Base-by-base conservation (phyloP, 2,329 filamentous ascomycete species). In the Kalaharituber pfeilii region DNA sequence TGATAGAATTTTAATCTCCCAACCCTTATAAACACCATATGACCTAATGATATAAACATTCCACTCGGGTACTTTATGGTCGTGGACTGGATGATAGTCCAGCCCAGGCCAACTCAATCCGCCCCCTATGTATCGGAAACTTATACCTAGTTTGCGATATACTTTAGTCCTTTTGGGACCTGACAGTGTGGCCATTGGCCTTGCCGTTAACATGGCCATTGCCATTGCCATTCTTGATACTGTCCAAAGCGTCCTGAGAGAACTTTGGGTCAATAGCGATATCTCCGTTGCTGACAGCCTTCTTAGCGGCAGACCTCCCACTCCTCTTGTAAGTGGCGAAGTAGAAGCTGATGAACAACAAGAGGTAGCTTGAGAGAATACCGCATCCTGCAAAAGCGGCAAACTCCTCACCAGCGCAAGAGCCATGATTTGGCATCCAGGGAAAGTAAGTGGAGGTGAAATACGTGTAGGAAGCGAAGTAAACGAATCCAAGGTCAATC, bases 341-440 rank as follows among this genome's bases (percentile, higher is more conserved):
- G 78, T 96, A 98, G 81, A 98, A 98, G 51, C 84, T 89, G 73
- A 98, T 94, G 80, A 98, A 98, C 63, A 98, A 84, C 60, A 96
- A 77, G 57, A 98, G 80, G 79, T 96, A 98, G 28, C 86, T 94
- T 72, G 80, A 88, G 67, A 98, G 75, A 65, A 94, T 94, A 62
- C 76, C 85, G 64, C 95, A 94, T 64, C 89, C 89, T 57, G 88
- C 77, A 66, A 95, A 86, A 45, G 89, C 89, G 50, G 89, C 89
- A 66, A 95, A 96, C 71, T 96, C 91, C 75, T 96, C 89, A 66
- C 89, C 89, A 39, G 89, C 86, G 69, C 89, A 98, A 64, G 81
- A 74, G 69, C 89, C 89, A 59, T 75, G 72, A 68, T 86, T 94
- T 61, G 89, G 89, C 68, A 93, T 74, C 75, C 78, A 82, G 47